Conservation (phyloP, 2,329 filamentous ascomycete genomes). For the Exserohilum turcica region DNA sequence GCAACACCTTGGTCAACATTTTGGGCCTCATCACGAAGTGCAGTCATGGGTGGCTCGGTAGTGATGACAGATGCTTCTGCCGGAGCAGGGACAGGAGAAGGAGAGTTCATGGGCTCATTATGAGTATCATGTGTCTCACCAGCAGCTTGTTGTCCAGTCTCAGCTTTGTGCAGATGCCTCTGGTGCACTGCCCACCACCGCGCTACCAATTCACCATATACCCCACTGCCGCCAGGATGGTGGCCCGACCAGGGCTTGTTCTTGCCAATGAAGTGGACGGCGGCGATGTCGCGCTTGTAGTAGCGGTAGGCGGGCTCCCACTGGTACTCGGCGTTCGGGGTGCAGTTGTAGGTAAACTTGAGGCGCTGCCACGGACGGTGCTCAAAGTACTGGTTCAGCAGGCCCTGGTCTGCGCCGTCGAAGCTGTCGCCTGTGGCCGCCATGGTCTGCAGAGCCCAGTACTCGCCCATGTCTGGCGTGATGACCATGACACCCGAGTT, state of each 20-base stretch:
- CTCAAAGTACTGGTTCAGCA: conserved; percentile 93
- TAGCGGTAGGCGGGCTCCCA: conserved; percentile 94
- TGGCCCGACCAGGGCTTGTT: conserved; percentile 78
- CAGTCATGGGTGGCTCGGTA: conserved; percentile 52
- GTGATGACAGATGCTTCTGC: conserved; percentile 40
- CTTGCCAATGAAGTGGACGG: conserved; percentile 92
- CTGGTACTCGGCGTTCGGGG: conserved; percentile 94
- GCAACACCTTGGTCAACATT: conserved; percentile 51
- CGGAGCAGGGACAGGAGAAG: conserved; percentile 23
- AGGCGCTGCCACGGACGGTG: conserved; percentile 77
- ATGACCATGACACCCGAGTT: conserved; percentile 98
- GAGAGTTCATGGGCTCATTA: conserved; percentile 9
- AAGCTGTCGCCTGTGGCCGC: conserved; percentile 89
- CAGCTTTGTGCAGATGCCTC: conserved; percentile 66
- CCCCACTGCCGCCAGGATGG: conserved; percentile 58
- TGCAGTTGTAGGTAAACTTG: conserved; percentile 96
- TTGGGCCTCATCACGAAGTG: conserved; percentile 51
- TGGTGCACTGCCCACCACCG: conserved; percentile 97
- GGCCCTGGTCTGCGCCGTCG: conserved; percentile 93
- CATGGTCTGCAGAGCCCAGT: conserved; percentile 81
- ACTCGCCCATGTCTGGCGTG: conserved; percentile 83
- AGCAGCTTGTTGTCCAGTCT: background rate
- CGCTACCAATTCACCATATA: conserved; percentile 82
- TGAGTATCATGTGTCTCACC: conserved; percentile 17
- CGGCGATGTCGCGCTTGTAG: conserved; percentile 85